These are phyloP conservation scores for Hypoxylon perforatum DNA, from an alignment of 495 filamentous ascomycete genomes.

Conservation along the genomic window DNA sequence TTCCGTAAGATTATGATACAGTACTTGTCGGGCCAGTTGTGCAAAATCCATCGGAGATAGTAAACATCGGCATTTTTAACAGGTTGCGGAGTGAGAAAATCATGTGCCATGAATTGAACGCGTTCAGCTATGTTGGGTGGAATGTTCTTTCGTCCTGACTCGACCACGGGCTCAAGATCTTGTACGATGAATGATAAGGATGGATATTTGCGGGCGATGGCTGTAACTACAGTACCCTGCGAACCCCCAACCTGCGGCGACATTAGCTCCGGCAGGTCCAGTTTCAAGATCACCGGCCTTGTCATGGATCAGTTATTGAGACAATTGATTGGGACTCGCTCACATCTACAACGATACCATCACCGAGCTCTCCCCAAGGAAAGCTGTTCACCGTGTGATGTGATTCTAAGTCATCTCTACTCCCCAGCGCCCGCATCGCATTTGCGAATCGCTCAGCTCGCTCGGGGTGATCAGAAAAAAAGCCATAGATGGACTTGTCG, in stretches of 20 bases:
- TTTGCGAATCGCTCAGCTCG: slow-evolving; percentile 50
- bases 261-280: not conserved
- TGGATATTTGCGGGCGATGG: slow-evolving; percentile 49
- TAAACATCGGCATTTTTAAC: slow-evolving; percentile 61
- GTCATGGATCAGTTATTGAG: not conserved
- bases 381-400: slow-evolving; percentile 45
- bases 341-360: slow-evolving; percentile 50
- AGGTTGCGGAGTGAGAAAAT: slow-evolving; percentile 62
- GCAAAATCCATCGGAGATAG: slow-evolving; percentile 64
- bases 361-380: slow-evolving; percentile 41
- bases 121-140: not conserved
- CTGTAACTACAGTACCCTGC: slow-evolving; percentile 50
- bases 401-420: slow-evolving; percentile 43
- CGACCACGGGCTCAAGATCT: slow-evolving; percentile 45
- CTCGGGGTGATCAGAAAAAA: slow-evolving; percentile 41
- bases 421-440: too few species aligned
- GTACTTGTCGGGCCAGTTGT: slow-evolving; percentile 60
- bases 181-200: slow-evolving; percentile 56
- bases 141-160: not conserved
- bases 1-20: slow-evolving; percentile 51
- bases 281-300: too few species aligned
- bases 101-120: slow-evolving; percentile 54
- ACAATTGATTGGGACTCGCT: slow-evolving; percentile 9
- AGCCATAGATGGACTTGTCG: slow-evolving; percentile 44
- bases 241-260: slow-evolving; percentile 59